These are phyloP conservation scores for Neopestalotiopsis sp. DNA, from an alignment of 2,329 filamentous ascomycete genomes.

Conservation along the genomic window DNA sequence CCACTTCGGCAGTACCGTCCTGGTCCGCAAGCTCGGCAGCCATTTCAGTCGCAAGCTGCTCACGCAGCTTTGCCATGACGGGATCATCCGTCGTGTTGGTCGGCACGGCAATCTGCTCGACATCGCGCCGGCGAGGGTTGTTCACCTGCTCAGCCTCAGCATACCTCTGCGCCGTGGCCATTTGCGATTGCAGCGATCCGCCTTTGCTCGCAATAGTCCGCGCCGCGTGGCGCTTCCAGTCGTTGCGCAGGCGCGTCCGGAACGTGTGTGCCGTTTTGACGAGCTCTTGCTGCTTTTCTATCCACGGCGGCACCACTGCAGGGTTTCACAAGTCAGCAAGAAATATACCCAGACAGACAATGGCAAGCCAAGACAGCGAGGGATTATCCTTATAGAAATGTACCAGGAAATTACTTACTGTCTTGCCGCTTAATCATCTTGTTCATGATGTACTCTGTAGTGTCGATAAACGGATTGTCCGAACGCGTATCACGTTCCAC, in stretches of 20 bases:
- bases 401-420: slow-evolving; percentile 34
- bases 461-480: slow-evolving; percentile 89
- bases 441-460: slow-evolving; percentile 97
- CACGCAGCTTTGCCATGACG: slow-evolving; percentile 51
- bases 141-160: slow-evolving; percentile 73
- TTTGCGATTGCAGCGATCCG: slow-evolving; percentile 75
- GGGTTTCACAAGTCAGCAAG: background rate
- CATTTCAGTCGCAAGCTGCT: slow-evolving; percentile 32
- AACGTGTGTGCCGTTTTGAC: slow-evolving; percentile 72
- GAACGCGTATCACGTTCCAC: slow-evolving; percentile 83
- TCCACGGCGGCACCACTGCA: slow-evolving; percentile 86
- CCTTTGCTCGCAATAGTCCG: slow-evolving; percentile 78
- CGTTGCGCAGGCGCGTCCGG: slow-evolving; percentile 72
- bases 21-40: slow-evolving; percentile 20
- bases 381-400: too few relatives aligned
- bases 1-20: background rate
- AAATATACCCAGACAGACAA: background rate
- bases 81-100: slow-evolving; percentile 53
- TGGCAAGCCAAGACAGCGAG: too few relatives aligned
- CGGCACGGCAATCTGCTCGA: slow-evolving; percentile 53
- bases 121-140: slow-evolving; percentile 60
- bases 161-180: slow-evolving; percentile 72
- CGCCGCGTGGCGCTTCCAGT: slow-evolving; percentile 86
- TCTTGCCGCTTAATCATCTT: slow-evolving; percentile 98
- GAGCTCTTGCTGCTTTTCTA: slow-evolving; percentile 96